These are phyloP conservation scores for Amniculicola lignicola DNA, from an alignment of 495 filamentous ascomycete genomes.

Conservation along the genomic window DNA sequence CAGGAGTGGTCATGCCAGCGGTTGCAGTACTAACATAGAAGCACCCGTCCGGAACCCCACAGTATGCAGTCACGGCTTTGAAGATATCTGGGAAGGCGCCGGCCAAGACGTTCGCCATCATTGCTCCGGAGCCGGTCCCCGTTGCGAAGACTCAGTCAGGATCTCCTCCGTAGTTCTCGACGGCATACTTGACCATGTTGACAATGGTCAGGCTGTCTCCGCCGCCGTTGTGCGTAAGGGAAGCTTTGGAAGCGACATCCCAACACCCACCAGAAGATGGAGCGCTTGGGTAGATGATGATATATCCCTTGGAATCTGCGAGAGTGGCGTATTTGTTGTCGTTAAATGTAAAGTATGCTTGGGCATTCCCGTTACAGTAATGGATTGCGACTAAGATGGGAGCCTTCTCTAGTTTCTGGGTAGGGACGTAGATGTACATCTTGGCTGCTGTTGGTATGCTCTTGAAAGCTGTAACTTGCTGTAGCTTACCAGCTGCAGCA, in stretches of 20 bases:
- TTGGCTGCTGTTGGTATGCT: constrained; percentile 1
- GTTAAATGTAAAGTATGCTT: constrained; percentile 33
- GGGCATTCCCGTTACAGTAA: constrained; percentile 33
- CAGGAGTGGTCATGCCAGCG: constrained; percentile 37
- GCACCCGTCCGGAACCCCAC: constrained; percentile 62
- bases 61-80: constrained; percentile 54
- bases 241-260: constrained; percentile 48
- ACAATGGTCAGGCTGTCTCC: constrained; percentile 54
- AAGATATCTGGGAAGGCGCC: constrained; percentile 59
- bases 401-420: constrained; percentile 19
- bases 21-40: constrained; percentile 41
- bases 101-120: constrained; percentile 53
- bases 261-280: constrained; percentile 53
- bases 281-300: constrained; percentile 52
- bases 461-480: constrained; percentile 16
- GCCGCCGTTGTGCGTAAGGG: constrained; percentile 50
- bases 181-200: constrained; percentile 55
- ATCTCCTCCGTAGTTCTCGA: constrained; percentile 50
- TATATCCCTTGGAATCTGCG: constrained; percentile 52
- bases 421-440: constrained; percentile 32
- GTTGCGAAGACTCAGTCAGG: constrained; percentile 47
- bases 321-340: constrained; percentile 37
- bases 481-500: not conserved
- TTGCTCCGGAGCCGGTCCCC: constrained; percentile 54
- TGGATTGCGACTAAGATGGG: constrained; percentile 34